Evolutionary conservation across 805 yeast species (phyloP), one percentile per base, ranked within the genome.

Genomic region (Tetrapisispora pingtungensis): DNA sequence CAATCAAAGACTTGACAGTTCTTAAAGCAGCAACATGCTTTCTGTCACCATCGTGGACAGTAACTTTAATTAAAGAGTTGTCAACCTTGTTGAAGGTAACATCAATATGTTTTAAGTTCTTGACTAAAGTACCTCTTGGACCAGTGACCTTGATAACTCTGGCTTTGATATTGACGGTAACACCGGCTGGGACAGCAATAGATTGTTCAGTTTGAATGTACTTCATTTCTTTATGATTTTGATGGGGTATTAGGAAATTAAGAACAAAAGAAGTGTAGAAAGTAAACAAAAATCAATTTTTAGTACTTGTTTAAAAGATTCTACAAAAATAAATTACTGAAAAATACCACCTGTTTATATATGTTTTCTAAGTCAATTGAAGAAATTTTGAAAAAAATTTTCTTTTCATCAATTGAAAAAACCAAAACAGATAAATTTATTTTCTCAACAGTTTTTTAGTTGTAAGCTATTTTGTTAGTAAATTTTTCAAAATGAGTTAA

Each of bases 21-120:
- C 97, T 89, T 71, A 93, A 79, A 68, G 96, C 84, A 71, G 99
- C 99, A 71, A 93, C 97, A 77, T 93, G 98, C 84, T 90, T 90
- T 81, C 97, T 86, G 84, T 87, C 96, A 77, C 97, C 98, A 71
- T 90, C 87, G 83, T 84, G 94, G 59, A 93, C 96, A 61, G 88
- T 77, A 69, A 93, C 79, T 75, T 83, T 84, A 74, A 93, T 76
- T 64, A 45, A 45, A 14, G 33, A 12, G 28, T 78, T 74, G 67
- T 72, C 69, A 56, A 84, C 67, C 78, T 89, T 87, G 66, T 70
- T 62, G 83, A 93, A 90, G 60, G 96, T 82, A 62, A 93, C 95
- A 71, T 90, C 86, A 65, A 93, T 81, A 78, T 93, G 98, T 70
- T 82, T 80, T 69, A 90, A 78, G 77, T 84, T 78, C 82, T 93